These are phyloP conservation scores for Emergomyces pasteurianus DNA, from an alignment of 2,329 filamentous ascomycete species.

Conservation along the genomic window DNA sequence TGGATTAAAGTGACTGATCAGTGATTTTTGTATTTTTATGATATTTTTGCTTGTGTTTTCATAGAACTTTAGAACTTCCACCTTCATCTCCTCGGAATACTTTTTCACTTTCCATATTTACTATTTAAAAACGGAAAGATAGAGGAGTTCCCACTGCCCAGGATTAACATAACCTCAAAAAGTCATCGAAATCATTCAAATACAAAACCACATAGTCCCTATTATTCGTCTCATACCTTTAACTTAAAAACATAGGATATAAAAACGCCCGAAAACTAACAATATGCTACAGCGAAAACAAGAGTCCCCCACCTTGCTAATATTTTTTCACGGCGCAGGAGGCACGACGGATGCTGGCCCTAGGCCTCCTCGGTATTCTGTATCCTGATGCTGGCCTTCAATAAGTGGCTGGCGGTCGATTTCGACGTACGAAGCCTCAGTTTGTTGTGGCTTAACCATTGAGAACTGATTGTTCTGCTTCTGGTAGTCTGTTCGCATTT, in stretches of 20 bases:
- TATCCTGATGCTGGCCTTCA: background rate
- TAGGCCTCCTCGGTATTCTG: background rate
- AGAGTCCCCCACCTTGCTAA: too few relatives aligned
- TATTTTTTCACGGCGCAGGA: background rate
- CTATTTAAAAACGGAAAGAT: background rate
- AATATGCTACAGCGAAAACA: background rate
- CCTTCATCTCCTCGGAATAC: background rate
- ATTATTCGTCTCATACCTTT: background rate
- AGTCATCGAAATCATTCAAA: background rate
- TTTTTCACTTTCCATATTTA: background rate
- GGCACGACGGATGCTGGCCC: background rate
- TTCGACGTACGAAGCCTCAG: background rate
- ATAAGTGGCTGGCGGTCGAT: background rate
- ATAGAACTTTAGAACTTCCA: background rate
- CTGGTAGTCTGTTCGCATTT: conserved; percentile 11
- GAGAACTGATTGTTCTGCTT: background rate
- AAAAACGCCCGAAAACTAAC: background rate
- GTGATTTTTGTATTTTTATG: background rate
- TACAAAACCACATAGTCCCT: background rate
- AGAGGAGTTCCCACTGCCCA: background rate
- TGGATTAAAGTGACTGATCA: background rate
- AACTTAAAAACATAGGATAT: background rate
- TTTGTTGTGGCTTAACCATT: background rate
- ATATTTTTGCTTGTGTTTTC: background rate
- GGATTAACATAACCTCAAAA: background rate